phyloP scores from a whole-genome alignment of 805 yeast species.

The Ogataea polymorpha region DNA sequence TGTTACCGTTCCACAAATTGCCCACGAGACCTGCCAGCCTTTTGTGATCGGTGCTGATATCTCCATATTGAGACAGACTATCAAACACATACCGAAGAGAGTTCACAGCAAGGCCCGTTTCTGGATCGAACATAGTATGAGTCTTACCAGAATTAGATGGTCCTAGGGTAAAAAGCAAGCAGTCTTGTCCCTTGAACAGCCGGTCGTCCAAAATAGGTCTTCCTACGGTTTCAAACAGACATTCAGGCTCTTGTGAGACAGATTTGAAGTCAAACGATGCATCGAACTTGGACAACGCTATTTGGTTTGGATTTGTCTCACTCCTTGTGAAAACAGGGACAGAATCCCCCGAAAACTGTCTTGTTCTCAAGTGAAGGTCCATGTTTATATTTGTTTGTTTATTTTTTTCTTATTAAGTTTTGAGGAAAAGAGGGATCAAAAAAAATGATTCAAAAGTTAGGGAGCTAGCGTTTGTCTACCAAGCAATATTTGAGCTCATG shows the following conservation, averaged over 20 bases:
- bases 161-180: slow-evolving; percentile 47
- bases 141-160: slow-evolving; percentile 54
- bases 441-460: not conserved
- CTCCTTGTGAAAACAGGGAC: slow-evolving; percentile 19
- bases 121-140: slow-evolving; percentile 31
- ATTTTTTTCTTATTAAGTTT: slow-evolving; percentile 4
- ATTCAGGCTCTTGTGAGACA: slow-evolving; percentile 31
- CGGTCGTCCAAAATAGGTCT: slow-evolving; percentile 32
- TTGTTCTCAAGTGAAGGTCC: slow-evolving; percentile 35
- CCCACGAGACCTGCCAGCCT: slow-evolving; percentile 10
- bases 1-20: slow-evolving; percentile 13
- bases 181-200: slow-evolving; percentile 35
- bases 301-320: slow-evolving; percentile 17
- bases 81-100: slow-evolving; percentile 26
- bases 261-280: slow-evolving; percentile 28
- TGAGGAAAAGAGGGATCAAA: slow-evolving; percentile 1
- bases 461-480: too few species aligned
- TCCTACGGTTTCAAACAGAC: slow-evolving; percentile 36
- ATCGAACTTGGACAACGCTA: slow-evolving; percentile 25
- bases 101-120: slow-evolving; percentile 17
- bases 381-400: slow-evolving; percentile 12
- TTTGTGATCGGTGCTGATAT: slow-evolving; percentile 9
- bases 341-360: slow-evolving; percentile 28
- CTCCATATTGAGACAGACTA: slow-evolving; percentile 6
- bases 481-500: not conserved